Evolutionary conservation across 306 rosid species (phyloP).

Genomic region (Trifolium fragiferum): DNA sequence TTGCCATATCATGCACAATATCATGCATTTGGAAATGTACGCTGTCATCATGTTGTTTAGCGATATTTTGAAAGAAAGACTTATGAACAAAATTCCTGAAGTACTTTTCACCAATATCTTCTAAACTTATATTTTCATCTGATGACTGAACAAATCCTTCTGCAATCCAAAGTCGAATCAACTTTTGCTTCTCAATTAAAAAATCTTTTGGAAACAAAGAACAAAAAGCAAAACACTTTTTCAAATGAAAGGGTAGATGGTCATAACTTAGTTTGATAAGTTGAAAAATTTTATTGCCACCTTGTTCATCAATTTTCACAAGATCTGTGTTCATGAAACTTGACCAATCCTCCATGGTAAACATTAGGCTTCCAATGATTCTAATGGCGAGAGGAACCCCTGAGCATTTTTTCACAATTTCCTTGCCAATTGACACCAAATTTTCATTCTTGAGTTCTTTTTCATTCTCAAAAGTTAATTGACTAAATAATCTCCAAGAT

Average conservation of each 20-base stretch:
- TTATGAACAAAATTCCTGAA: neutral
- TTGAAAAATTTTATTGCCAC: neutral
- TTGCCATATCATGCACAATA: conserved; percentile 23
- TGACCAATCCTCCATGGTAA: neutral
- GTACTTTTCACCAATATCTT: conserved; percentile 19
- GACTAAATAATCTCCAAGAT: neutral
- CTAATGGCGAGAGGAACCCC: conserved; percentile 36
- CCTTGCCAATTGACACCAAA: neutral
- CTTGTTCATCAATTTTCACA: neutral
- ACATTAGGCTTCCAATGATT: conserved; percentile 22
- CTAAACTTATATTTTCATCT: neutral
- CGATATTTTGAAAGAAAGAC: neutral
- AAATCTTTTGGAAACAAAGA: neutral
- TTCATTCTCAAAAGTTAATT: conserved; percentile 19
- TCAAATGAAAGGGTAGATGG: neutral
- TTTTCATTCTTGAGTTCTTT: neutral
- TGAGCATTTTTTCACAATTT: neutral
- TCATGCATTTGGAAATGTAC: conserved; percentile 23
- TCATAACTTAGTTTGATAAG: conserved; percentile 10
- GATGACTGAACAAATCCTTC: conserved; percentile 20
- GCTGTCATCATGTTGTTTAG: rapidly evolving
- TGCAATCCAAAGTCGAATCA: conserved; percentile 36
- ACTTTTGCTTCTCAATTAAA: neutral
- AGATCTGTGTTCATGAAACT: neutral
- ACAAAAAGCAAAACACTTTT: neutral